Evolutionary conservation across 805 yeast genomes (phyloP).

Genomic region (Vanderwaltozyma verrucispora): DNA sequence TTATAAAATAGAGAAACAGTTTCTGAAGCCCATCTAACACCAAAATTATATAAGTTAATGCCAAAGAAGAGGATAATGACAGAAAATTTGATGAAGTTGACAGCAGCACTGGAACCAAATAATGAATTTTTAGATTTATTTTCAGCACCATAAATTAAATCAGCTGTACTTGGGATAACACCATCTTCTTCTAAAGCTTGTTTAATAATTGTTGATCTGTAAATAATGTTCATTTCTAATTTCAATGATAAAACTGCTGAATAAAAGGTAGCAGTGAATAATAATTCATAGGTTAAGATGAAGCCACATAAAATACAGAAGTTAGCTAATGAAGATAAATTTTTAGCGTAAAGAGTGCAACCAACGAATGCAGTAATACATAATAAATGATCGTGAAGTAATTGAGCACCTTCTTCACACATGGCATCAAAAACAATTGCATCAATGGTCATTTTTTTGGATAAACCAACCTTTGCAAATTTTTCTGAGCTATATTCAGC

Average conservation of each 20-base stretch:
- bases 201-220: constrained; percentile 66
- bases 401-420: constrained; percentile 28
- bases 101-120: constrained; percentile 31
- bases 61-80: constrained; percentile 49
- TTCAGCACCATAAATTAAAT: constrained; percentile 41
- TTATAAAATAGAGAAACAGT: constrained; percentile 24
- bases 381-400: constrained; percentile 62
- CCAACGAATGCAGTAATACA: constrained; percentile 61
- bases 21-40: constrained; percentile 50
- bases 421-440: constrained; percentile 28
- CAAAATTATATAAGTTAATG: constrained; percentile 57
- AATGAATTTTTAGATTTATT: constrained; percentile 13
- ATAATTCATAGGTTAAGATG: constrained; percentile 58
- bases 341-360: constrained; percentile 54
- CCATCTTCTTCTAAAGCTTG: constrained; percentile 91
- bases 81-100: constrained; percentile 49
- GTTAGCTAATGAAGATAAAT: constrained; percentile 63
- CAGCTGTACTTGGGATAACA: constrained; percentile 61
- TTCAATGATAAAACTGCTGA: constrained; percentile 78
- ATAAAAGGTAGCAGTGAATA: constrained; percentile 70
- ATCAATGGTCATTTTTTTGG: constrained; percentile 23
- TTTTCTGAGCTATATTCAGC: constrained; percentile 46
- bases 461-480: constrained; percentile 26
- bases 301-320: constrained; percentile 69
- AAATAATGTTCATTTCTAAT: constrained; percentile 78